Conservation (phyloP, 1,284 basidiomycete species). For the Ceratobasidium sp. region DNA sequence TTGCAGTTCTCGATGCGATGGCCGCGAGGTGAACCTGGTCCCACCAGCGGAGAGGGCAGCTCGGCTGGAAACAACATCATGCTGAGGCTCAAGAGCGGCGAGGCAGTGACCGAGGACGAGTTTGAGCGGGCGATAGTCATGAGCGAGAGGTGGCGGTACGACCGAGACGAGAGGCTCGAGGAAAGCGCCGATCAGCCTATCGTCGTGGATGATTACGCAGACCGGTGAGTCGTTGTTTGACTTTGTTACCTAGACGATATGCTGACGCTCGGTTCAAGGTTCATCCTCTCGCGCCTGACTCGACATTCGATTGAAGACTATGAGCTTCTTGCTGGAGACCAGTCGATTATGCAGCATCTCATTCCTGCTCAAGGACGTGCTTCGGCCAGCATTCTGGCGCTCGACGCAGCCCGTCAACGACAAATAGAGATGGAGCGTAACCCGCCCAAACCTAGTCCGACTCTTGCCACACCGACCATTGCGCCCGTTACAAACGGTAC, state of each 20-base stretch:
- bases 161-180: conserved; percentile 67
- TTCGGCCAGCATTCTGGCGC: conserved; percentile 7
- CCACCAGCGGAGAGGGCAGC: conserved; percentile 20
- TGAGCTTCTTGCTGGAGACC: conserved; percentile 23
- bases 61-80: conserved; percentile 40
- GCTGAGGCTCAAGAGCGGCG: conserved; percentile 43
- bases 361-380: conserved; percentile 13
- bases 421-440: conserved; percentile 34
- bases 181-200: conserved; percentile 67
- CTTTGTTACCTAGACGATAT: neutral
- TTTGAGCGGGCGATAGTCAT: conserved; percentile 57
- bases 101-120: conserved; percentile 56
- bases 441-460: conserved; percentile 30
- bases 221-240: conserved; percentile 61
- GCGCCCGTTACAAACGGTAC: neutral
- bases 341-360: conserved; percentile 35
- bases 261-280: conserved; percentile 21
- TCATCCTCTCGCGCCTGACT: conserved; percentile 25
- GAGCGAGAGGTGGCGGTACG: conserved; percentile 74
- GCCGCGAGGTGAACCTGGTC: conserved; percentile 40
- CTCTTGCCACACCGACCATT: neutral
- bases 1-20: conserved; percentile 37
- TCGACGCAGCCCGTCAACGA: conserved; percentile 28
- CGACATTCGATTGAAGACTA: conserved; percentile 34
- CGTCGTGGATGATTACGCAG: conserved; percentile 74